Base-by-base conservation (phyloP, 768 basidiomycete species). In the Phylloporus sp. region DNA sequence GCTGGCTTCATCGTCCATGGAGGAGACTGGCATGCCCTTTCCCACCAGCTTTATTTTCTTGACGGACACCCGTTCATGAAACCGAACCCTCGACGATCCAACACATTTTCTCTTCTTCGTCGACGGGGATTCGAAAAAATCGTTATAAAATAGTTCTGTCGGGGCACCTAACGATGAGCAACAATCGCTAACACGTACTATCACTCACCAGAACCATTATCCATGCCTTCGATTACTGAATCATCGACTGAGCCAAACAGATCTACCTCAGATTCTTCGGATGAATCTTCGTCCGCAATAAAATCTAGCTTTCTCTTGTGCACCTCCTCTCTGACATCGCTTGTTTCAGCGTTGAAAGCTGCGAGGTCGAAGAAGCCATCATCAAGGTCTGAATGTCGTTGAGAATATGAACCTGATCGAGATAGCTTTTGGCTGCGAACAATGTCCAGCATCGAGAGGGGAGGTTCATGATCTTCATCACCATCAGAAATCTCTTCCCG, bases 341-440 rank as follows among this genome's bases (percentile, higher is more conserved):
- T 88, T 3, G 85, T 84, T 62, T 92, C 82, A 3, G 82, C 76
- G 58, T 98, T 96, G 73, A 99, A 99, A 17, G 80, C 74, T 23
- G 80, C 79, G 38, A 99, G 76, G 51, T 86, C 77, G 68, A 98
- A 98, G 71, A 98, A 98, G 13, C 75, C 81, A 61, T 98, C 95
- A 64, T 97, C 85, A 23, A 97, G 77, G 34, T 76, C 75, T 6
- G 75, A 66, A 46, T 74, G 69, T 5, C 60, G 59, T 8, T 55
- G 17, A 50, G 53, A 37, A 52, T 58, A 35, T 46, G 52, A 47
- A 61, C 60, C 46, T 10, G 39, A 20, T 40, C 45, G 20, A 34
- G 23, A 42, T 33, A 65, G 57, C 57, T 43, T 59, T 61, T 54
- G 61, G 46, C 44, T 6, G 38, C 48, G 52, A 51, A 54, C 43